These are phyloP conservation scores for Juglanconis oblonga DNA, from an alignment of 2,329 filamentous ascomycete species.

Conservation along the genomic window DNA sequence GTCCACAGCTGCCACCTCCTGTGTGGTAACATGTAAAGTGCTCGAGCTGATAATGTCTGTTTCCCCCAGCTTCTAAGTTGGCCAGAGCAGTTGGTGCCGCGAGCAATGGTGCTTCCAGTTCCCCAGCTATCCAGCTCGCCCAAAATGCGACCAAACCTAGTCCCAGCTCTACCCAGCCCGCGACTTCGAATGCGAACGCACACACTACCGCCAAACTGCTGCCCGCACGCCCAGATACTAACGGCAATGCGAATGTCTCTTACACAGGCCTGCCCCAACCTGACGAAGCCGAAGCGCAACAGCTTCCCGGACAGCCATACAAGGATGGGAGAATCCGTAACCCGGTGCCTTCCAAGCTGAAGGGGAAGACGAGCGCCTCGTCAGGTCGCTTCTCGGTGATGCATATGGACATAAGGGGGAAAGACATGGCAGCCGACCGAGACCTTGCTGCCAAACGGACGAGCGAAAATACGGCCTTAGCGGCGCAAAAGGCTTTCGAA, in stretches of 20 bases:
- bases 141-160: constrained; percentile 6
- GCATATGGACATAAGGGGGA: constrained; percentile 51
- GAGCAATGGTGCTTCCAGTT: not conserved
- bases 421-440: constrained; percentile 44
- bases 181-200: constrained; percentile 6
- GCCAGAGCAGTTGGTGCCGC: constrained; percentile 8
- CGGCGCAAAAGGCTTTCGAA: constrained; percentile 53
- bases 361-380: constrained; percentile 53
- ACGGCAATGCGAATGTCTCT: not conserved
- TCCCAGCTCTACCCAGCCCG: constrained; percentile 1
- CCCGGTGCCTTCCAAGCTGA: constrained; percentile 60
- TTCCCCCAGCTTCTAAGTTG: constrained; percentile 11
- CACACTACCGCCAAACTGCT: constrained; percentile 12
- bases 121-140: constrained; percentile 5
- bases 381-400: constrained; percentile 63
- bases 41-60: constrained; percentile 7
- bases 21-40: not conserved
- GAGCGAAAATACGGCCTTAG: constrained; percentile 59
- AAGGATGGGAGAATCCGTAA: constrained; percentile 52
- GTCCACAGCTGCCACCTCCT: not conserved
- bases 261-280: constrained; percentile 22
- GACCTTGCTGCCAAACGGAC: constrained; percentile 57
- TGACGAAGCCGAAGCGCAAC: constrained; percentile 20
- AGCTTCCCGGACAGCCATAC: constrained; percentile 23
- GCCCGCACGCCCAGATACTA: not conserved